A percentile compares a stretch with the other conserved stretches of the same genome.
These are phyloP conservation scores for Nemania abortiva DNA, from an alignment of 2,329 filamentous ascomycete genomes.

Conservation along the genomic window DNA sequence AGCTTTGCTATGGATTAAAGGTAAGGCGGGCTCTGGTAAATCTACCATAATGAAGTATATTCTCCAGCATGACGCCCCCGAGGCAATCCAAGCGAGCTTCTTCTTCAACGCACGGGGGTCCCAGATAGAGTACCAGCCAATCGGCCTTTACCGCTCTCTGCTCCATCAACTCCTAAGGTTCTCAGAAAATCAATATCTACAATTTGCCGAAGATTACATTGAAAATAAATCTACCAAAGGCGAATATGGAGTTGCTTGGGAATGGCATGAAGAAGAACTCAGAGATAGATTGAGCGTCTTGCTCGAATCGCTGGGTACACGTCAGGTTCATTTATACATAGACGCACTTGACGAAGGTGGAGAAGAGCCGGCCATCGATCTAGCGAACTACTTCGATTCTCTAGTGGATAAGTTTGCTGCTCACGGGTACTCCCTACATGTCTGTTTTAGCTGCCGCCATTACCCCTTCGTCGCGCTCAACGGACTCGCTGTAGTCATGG, in stretches of 20 bases:
- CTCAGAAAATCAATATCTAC: background rate
- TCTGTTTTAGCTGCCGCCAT: background rate
- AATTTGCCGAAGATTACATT: background rate
- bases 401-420: background rate
- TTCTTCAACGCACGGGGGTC: background rate
- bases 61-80: background rate
- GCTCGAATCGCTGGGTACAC: background rate
- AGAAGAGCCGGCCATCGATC: background rate
- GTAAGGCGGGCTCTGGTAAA: background rate
- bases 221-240: background rate
- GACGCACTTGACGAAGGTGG: background rate
- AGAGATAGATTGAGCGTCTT: background rate
- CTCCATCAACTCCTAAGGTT: background rate
- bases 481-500: background rate
- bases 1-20: background rate
- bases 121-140: background rate
- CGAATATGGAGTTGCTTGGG: background rate
- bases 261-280: background rate
- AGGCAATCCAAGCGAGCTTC: background rate
- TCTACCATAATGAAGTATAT: background rate
- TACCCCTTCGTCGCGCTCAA: background rate
- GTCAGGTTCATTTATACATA: background rate
- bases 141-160: background rate
- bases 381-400: constrained; percentile 1
- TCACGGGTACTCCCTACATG: background rate